Evolutionary conservation across 306 rosid species (phyloP).

Genomic region (Trichosanthes cucumerina): DNA sequence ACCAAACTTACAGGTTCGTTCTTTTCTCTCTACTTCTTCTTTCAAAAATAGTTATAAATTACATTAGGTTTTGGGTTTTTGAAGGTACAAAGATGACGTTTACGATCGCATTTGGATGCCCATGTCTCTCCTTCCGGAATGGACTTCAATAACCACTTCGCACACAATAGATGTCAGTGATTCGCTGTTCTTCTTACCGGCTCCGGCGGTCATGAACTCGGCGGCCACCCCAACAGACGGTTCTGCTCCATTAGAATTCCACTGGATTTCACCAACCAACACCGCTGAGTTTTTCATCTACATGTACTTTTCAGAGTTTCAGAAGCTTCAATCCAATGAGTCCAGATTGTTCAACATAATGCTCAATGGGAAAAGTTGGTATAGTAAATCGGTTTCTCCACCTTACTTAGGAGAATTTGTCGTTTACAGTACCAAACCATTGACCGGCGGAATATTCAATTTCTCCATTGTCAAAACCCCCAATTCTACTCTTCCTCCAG

Average conservation of each 20-base stretch:
- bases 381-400: background rate
- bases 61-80: too few species aligned
- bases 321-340: background rate
- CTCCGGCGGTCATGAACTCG: constrained; percentile 24
- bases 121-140: background rate
- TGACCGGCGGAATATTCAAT: background rate
- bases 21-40: too few species aligned
- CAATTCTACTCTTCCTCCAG: too few species aligned
- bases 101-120: constrained; percentile 37
- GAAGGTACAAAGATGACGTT: constrained; percentile 24
- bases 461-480: constrained; percentile 5
- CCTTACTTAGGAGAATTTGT: background rate
- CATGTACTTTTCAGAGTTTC: background rate
- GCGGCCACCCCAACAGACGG: constrained; percentile 12
- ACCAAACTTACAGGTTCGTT: constrained; percentile 18
- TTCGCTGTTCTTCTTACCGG: constrained; percentile 1
- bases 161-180: background rate
- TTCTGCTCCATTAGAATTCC: constrained; percentile 5
- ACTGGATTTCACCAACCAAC: background rate
- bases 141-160: constrained; percentile 6
- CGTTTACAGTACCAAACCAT: background rate
- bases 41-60: too few species aligned
- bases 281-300: constrained; percentile 9
- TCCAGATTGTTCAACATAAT: background rate
- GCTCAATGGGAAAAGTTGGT: background rate